These are phyloP conservation scores for Suhomyces bribrorum DNA, from an alignment of 1,139 yeast species.

Conservation along the genomic window DNA sequence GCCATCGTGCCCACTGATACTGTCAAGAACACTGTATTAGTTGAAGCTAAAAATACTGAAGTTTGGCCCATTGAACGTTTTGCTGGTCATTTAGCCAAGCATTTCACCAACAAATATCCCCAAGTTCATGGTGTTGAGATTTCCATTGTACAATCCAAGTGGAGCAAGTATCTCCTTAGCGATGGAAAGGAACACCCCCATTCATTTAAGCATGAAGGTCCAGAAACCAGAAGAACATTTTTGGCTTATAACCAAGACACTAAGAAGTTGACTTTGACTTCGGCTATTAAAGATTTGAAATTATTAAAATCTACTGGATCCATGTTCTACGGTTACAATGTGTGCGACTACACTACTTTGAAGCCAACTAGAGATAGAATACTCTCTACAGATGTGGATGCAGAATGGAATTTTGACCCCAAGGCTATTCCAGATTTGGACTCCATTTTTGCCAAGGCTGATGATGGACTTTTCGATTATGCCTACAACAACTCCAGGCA, in stretches of 20 bases:
- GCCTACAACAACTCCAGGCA: conserved; percentile 63
- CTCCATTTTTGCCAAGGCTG: conserved; percentile 53
- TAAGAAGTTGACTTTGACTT: conserved; percentile 56
- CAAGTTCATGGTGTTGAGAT: conserved; percentile 76
- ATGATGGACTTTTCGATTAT: conserved; percentile 62
- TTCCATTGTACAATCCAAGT: conserved; percentile 66
- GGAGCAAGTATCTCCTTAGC: conserved; percentile 70
- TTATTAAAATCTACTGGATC: conserved; percentile 94
- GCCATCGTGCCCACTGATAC: conserved; percentile 95
- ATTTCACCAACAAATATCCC: conserved; percentile 70
- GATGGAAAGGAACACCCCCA: conserved; percentile 77
- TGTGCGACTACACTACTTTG: conserved; percentile 86
- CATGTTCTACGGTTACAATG: conserved; percentile 83
- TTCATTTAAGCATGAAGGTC: conserved; percentile 82
- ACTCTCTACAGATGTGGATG: conserved; percentile 82
- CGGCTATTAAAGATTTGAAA: conserved; percentile 79
- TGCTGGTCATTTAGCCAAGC: conserved; percentile 82
- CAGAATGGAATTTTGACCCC: conserved; percentile 68
- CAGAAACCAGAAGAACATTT: conserved; percentile 66
- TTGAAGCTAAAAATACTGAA: conserved; percentile 78
- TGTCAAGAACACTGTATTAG: conserved; percentile 81
- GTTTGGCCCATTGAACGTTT: conserved; percentile 90
- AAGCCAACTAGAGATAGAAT: conserved; percentile 81
- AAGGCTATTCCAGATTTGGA: conserved; percentile 50
- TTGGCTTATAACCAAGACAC: conserved; percentile 52